Base-by-base conservation (phyloP, 2,329 filamentous ascomycete genomes). In the Fusarium sp. region DNA sequence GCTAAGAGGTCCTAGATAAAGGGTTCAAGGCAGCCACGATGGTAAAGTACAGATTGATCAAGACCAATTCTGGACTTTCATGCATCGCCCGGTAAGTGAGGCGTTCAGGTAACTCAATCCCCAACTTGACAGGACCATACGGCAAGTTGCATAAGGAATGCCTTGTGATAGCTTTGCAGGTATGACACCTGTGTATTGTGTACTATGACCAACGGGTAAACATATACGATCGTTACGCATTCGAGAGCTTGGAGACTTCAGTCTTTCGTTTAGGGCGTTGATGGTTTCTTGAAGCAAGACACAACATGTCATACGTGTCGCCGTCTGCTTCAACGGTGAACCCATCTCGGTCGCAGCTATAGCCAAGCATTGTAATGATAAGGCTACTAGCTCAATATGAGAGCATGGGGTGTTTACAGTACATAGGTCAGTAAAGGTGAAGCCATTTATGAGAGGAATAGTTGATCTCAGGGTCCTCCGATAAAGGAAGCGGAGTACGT, bases 221-320 rank as follows among this genome's bases (percentile, higher is more conserved):
- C 17, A 48, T 45, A 52, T 50, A 46, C 36, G 49, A 53, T 52
- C 24, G 57, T 67, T 67, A 67, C 66, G 62, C 66, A 61, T 24
- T 23, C 11, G 12, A 34, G 38, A 50, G 40, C 32, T 24, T 19
- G n/a, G 43, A 28, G 47, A 55, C 21, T 50, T 42, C 36, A 38
- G 19, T 44, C 26, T 19, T 2, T 51, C 48, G 24, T 58, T 17
- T 21, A 21, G 21, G 45, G 28, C 54, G 44, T 46, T 50, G 49
- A 49, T 56, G 39, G 52, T 48, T 67, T 54, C 49, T 53, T 48
- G 45, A 38, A 28, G 26, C 43, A 63, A 32, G 49, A 52, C 62
- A 69, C 66, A 55, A 36, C 66, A 69, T 53, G 53, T 36, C 53
- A 67, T 52, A 67, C 66, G 66, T 69, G 66, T 69, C 62, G 66